Evolutionary conservation across 441 rosid species (phyloP).

Genomic region (Metrosideros polymorpha): DNA sequence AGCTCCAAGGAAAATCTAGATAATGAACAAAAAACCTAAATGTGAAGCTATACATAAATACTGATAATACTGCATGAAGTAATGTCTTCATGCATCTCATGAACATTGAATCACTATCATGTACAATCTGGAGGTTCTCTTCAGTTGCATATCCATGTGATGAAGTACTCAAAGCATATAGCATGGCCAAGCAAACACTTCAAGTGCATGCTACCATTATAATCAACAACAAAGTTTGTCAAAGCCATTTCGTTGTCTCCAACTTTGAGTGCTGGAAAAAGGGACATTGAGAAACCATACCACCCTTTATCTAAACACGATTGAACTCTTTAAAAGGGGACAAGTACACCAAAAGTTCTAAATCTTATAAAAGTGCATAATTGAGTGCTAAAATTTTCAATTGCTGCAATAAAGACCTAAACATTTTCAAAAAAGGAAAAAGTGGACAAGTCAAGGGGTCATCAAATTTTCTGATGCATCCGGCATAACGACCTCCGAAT

Average conservation of each 20-base stretch:
- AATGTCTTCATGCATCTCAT: neutral
- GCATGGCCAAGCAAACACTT: neutral
- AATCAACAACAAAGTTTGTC: neutral
- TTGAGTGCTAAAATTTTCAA: neutral
- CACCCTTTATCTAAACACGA: neutral
- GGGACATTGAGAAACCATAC: neutral
- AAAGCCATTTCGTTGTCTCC: neutral
- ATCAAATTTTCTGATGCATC: neutral
- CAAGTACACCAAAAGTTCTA: neutral
- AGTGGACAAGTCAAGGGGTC: neutral
- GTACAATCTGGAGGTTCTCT: neutral
- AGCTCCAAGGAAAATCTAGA: neutral
- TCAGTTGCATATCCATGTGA: neutral
- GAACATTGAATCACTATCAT: neutral
- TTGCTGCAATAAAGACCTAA: neutral
- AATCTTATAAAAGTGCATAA: neutral
- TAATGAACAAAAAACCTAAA: neutral
- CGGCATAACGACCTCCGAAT: neutral
- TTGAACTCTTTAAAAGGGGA: neutral
- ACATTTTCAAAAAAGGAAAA: neutral
- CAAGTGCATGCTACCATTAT: neutral
- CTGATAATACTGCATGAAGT: neutral
- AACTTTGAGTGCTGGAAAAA: neutral
- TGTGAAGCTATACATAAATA: neutral
- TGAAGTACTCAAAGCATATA: neutral